phyloP scores from a whole-genome alignment of 106 monocot species.

The Narthecium ossifragum region DNA sequence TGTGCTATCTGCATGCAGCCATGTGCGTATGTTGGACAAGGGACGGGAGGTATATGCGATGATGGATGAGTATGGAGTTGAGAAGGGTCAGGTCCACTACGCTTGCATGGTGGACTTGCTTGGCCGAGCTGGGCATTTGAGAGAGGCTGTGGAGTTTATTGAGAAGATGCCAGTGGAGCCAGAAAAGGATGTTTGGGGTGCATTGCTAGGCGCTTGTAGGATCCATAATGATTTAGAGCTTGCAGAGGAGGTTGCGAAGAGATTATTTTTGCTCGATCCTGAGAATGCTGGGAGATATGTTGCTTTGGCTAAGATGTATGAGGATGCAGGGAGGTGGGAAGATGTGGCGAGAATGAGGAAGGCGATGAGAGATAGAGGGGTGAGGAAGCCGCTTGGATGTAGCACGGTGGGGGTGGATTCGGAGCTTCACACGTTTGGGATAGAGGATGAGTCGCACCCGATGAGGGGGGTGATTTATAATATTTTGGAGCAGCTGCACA shows the following conservation, averaged over 20 bases:
- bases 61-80: conserved; percentile 16
- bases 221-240: conserved; percentile 10
- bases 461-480: too few species aligned
- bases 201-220: conserved; percentile 29
- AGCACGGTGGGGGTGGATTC: too few species aligned
- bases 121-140: conserved; percentile 23
- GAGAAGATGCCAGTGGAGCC: conserved; percentile 21
- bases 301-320: too few species aligned
- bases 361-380: too few species aligned
- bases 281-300: too few species aligned
- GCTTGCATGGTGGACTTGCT: conserved; percentile 37
- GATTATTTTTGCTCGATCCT: too few species aligned
- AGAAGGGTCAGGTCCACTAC: conserved; percentile 22
- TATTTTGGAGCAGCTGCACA: too few species aligned
- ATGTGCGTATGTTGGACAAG: conserved; percentile 19
- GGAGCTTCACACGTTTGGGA: too few species aligned
- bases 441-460: too few species aligned
- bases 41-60: conserved; percentile 20
- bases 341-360: too few species aligned
- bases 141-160: conserved; percentile 25
- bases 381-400: too few species aligned
- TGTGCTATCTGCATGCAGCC: conserved; percentile 28
- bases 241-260: conserved; percentile 19
- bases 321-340: too few species aligned
- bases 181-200: conserved; percentile 29